Conservation (phyloP, 2,329 filamentous ascomycete species). For the Ascosphaera apis region DNA sequence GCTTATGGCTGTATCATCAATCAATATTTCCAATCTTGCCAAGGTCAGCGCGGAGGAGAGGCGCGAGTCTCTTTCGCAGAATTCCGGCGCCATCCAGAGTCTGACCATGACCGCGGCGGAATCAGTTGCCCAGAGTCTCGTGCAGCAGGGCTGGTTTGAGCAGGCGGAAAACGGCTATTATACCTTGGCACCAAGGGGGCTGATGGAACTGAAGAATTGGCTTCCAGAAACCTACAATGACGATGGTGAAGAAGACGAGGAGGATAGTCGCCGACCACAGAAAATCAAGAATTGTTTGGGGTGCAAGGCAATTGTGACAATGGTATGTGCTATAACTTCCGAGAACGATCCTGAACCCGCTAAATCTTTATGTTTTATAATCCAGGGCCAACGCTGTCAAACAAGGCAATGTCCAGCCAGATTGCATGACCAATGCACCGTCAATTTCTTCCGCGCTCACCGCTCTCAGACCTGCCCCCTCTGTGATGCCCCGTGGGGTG, state of each 20-base stretch:
- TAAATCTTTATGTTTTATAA: neutral
- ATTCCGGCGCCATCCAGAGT: conserved; percentile 24
- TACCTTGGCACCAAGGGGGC: conserved; percentile 46
- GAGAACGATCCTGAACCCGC: conserved; percentile 2
- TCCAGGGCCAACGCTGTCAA: conserved; percentile 48
- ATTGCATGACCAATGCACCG: conserved; percentile 54
- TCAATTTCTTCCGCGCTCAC: conserved; percentile 47
- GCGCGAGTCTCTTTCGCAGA: conserved; percentile 21
- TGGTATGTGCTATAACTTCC: conserved; percentile 19
- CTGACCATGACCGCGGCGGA: conserved; percentile 63
- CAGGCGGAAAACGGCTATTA: conserved; percentile 50
- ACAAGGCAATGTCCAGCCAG: conserved; percentile 44
- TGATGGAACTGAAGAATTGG: conserved; percentile 72
- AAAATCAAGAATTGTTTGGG: conserved; percentile 71
- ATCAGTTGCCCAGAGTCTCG: conserved; percentile 41
- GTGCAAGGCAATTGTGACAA: conserved; percentile 73
- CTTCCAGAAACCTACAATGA: conserved; percentile 82
- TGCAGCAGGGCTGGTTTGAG: conserved; percentile 68
- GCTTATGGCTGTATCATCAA: conserved; percentile 56
- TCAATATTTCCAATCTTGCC: conserved; percentile 52
- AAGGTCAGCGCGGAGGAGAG: conserved; percentile 18
- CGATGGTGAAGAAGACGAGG: conserved; percentile 30
- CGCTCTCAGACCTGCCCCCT: conserved; percentile 39
- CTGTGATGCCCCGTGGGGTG: conserved; percentile 29
- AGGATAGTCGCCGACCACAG: conserved; percentile 29